Conservation (phyloP, 2,329 filamentous ascomycete species). For the Botrytis hyacinthi region DNA sequence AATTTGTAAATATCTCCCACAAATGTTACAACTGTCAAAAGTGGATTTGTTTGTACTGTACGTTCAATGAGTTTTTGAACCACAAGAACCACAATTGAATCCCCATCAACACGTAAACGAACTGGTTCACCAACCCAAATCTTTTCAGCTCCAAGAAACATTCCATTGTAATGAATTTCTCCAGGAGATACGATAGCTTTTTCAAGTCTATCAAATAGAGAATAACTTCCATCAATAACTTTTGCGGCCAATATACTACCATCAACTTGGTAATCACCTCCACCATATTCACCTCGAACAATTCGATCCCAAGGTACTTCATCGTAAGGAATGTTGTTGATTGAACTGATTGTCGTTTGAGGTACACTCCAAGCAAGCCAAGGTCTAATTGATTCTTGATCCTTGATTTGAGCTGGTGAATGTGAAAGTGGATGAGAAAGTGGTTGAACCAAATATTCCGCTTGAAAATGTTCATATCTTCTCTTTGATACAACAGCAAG, state of each 20-base stretch:
- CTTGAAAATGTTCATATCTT: constrained; percentile 40
- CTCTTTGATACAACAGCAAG: constrained; percentile 51
- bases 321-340: constrained; percentile 47
- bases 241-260: constrained; percentile 57
- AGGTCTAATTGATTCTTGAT: constrained; percentile 48
- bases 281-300: constrained; percentile 41
- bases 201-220: constrained; percentile 49
- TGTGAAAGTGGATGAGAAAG: constrained; percentile 47
- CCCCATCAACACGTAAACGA: constrained; percentile 46
- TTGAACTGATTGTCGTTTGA: constrained; percentile 45
- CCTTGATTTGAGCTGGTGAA: constrained; percentile 44
- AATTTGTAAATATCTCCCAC: constrained; percentile 54
- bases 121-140: constrained; percentile 58
- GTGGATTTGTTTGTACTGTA: constrained; percentile 22
- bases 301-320: constrained; percentile 51
- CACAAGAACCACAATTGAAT: constrained; percentile 48
- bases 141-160: constrained; percentile 58
- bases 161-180: constrained; percentile 50
- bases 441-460: constrained; percentile 48
- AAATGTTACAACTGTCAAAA: constrained; percentile 40
- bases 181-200: constrained; percentile 41
- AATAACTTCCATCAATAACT: constrained; percentile 53
- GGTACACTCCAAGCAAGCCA: constrained; percentile 60
- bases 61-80: constrained; percentile 41
- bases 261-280: constrained; percentile 53